These are phyloP conservation scores for Colletotrichum coccodes DNA, from an alignment of 2,329 filamentous ascomycete genomes.

Conservation along the genomic window DNA sequence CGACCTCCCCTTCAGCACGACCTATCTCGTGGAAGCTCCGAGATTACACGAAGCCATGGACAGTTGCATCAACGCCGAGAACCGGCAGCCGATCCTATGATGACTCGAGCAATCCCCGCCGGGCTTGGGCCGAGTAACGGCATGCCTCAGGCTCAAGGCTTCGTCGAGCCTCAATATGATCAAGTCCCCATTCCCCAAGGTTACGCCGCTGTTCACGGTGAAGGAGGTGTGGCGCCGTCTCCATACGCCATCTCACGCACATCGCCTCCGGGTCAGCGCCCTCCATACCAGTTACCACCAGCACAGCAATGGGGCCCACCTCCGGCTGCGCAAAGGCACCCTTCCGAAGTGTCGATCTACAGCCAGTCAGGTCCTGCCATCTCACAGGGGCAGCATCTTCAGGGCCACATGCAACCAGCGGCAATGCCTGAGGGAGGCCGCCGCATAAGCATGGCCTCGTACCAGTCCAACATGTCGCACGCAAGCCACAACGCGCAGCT, in stretches of 20 bases:
- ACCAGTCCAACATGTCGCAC: slow-evolving; percentile 13
- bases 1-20: neutral
- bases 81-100: neutral
- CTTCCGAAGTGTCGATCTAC: slow-evolving; percentile 13
- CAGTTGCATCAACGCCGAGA: neutral
- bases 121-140: neutral
- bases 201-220: slow-evolving; percentile 49
- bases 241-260: slow-evolving; percentile 40
- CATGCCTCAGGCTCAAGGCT: neutral
- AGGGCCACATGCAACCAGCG: neutral
- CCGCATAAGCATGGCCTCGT: slow-evolving; percentile 20
- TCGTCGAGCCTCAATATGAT: slow-evolving; percentile 46
- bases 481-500: neutral
- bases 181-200: slow-evolving; percentile 49
- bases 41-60: slow-evolving; percentile 1
- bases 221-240: slow-evolving; percentile 43
- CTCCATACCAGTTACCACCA: slow-evolving; percentile 25
- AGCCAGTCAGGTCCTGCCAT: neutral
- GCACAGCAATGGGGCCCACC: slow-evolving; percentile 30
- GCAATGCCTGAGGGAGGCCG: neutral
- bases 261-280: slow-evolving; percentile 26
- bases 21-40: neutral
- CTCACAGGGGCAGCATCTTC: slow-evolving; percentile 17
- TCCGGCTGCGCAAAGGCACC: slow-evolving; percentile 1
- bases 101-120: neutral